phyloP scores from a whole-genome alignment of 257 asterid species.

The Solanum pennellii region DNA sequence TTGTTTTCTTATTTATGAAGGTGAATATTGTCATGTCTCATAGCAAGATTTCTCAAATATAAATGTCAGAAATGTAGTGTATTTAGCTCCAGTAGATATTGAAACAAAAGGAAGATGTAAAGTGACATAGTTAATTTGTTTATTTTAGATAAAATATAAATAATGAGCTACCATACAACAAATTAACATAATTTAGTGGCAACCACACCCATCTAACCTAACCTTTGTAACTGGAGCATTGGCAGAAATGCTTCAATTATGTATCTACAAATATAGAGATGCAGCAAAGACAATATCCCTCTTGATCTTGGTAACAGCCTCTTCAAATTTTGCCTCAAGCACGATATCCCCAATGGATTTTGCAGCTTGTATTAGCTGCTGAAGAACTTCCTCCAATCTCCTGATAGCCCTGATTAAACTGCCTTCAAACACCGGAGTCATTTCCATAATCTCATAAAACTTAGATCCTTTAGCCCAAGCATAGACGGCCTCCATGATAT shows the following conservation, averaged over 20 bases:
- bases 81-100: not conserved
- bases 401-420: constrained; percentile 95
- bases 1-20: not conserved
- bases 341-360: constrained; percentile 80
- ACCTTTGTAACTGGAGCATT: not conserved
- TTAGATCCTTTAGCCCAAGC: constrained; percentile 93
- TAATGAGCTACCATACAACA: not conserved
- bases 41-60: not conserved
- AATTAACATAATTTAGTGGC: not conserved
- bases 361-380: constrained; percentile 88
- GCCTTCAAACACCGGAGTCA: constrained; percentile 94
- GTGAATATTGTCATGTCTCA: not conserved
- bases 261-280: constrained; percentile 60
- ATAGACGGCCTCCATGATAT: constrained; percentile 92
- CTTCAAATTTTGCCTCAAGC: constrained; percentile 82
- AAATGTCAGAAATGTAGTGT: not conserved
- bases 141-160: not conserved
- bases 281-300: constrained; percentile 99
- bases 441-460: constrained; percentile 87
- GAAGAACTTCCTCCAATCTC: constrained; percentile 95
- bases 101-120: not conserved
- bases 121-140: not conserved
- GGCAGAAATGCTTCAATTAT: not conserved
- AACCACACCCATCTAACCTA: not conserved
- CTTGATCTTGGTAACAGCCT: constrained; percentile 84